These are phyloP conservation scores for Alternaria solani DNA, from an alignment of 2,329 filamentous ascomycete species.

Conservation along the genomic window DNA sequence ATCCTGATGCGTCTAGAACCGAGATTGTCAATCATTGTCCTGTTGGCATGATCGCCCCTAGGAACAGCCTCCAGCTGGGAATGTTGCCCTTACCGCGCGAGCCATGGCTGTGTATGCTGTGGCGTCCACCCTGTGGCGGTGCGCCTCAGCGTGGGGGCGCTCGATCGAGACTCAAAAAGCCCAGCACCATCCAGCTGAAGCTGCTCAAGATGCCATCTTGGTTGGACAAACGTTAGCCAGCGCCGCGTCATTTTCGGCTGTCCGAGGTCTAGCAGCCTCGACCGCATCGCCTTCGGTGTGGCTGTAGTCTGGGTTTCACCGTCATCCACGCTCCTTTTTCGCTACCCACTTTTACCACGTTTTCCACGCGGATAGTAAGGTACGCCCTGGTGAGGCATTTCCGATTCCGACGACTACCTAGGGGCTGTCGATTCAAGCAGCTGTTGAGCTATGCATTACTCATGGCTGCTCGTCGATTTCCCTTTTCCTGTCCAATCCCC, in stretches of 20 bases:
- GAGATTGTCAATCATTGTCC: constrained; percentile 5
- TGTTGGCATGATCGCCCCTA: constrained; percentile 15
- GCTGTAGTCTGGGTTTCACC: constrained; percentile 2
- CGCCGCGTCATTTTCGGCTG: neutral
- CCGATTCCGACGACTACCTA: no score
- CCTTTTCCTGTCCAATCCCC: neutral
- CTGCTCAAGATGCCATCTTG: neutral
- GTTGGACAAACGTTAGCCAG: neutral
- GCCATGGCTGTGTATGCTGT: constrained; percentile 9
- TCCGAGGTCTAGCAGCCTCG: neutral
- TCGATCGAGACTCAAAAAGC: neutral
- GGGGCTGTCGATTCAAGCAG: neutral
- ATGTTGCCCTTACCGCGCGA: constrained; percentile 7
- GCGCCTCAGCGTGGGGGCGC: neutral
- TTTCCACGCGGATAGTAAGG: neutral
- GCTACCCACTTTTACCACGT: constrained; percentile 9
- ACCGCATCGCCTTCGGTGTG: constrained; percentile 1
- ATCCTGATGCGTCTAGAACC: neutral
- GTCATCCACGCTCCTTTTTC: constrained; percentile 13
- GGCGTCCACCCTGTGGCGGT: constrained; percentile 11
- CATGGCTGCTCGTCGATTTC: constrained; percentile 4
- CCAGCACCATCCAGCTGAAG: neutral
- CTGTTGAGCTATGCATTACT: neutral
- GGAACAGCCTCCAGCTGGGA: constrained; percentile 8
- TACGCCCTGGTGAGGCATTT: constrained; percentile 2